Conservation (phyloP, 768 basidiomycete species). For the Leccinum obscurum region DNA sequence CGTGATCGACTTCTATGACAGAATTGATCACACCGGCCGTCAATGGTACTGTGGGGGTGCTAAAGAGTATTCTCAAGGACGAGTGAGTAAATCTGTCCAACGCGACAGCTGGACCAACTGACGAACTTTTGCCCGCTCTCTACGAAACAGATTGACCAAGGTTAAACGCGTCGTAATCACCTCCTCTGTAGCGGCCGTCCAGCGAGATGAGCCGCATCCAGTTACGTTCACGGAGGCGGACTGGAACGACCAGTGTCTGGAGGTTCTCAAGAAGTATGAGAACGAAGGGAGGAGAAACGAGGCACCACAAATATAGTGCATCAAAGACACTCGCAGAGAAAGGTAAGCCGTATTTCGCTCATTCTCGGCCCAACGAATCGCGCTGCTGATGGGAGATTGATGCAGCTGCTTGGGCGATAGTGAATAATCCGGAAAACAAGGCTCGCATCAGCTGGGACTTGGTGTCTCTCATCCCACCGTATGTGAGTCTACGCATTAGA, state of each 20-base stretch:
- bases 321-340: conserved; percentile 68
- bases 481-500: conserved; percentile 20
- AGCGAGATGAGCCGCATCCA: conserved; percentile 27
- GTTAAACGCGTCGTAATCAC: conserved; percentile 73
- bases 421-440: conserved; percentile 32
- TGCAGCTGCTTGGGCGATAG: conserved; percentile 53
- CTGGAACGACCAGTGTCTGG: conserved; percentile 41
- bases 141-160: conserved; percentile 29
- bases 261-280: conserved; percentile 45
- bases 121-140: not conserved
- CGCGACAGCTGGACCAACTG: not conserved
- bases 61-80: conserved; percentile 57
- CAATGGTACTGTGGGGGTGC: conserved; percentile 62
- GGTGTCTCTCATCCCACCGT: conserved; percentile 41
- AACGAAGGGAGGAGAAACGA: conserved; percentile 45
- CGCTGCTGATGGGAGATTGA: not conserved
- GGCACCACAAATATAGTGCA: conserved; percentile 50
- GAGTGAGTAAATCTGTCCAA: conserved; percentile 35
- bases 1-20: conserved; percentile 17
- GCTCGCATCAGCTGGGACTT: conserved; percentile 40
- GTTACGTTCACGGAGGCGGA: conserved; percentile 42
- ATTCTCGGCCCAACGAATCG: not conserved
- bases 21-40: conserved; percentile 73
- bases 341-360: conserved; percentile 30
- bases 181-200: conserved; percentile 56